Conservation (phyloP, 2,329 filamentous ascomycete genomes). For the Aaosphaeria pasadenensis region DNA sequence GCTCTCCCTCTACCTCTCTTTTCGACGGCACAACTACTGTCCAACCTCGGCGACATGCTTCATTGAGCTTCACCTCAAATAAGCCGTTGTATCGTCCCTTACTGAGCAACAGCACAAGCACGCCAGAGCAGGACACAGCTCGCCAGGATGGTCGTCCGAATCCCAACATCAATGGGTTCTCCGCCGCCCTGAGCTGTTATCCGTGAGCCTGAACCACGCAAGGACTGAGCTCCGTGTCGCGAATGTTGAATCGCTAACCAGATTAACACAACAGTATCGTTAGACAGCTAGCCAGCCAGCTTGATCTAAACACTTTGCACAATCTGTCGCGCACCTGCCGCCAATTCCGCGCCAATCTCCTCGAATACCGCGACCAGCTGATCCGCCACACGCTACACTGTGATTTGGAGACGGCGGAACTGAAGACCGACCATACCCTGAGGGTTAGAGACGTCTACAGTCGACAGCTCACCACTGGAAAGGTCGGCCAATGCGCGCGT, state of each 20-base stretch:
- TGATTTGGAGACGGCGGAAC: slow-evolving; percentile 61
- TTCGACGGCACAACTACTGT: background rate
- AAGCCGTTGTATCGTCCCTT: slow-evolving; percentile 30
- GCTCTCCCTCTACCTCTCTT: background rate
- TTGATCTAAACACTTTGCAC: slow-evolving; percentile 86
- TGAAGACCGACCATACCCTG: slow-evolving; percentile 52
- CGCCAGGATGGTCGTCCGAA: slow-evolving; percentile 36
- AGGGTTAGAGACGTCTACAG: slow-evolving; percentile 18
- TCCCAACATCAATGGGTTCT: slow-evolving; percentile 59
- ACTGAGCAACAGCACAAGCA: slow-evolving; percentile 7
- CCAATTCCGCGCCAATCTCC: slow-evolving; percentile 71
- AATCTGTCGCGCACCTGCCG: slow-evolving; percentile 79
- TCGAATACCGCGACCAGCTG: slow-evolving; percentile 74
- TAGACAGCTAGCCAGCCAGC: slow-evolving; percentile 67
- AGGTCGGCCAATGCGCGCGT: slow-evolving; percentile 74
- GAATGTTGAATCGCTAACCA: slow-evolving; percentile 26
- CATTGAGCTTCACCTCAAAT: slow-evolving; percentile 15
- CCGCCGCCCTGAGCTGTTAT: slow-evolving; percentile 64
- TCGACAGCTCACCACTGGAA: slow-evolving; percentile 55
- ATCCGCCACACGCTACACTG: slow-evolving; percentile 76
- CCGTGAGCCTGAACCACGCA: slow-evolving; percentile 54
- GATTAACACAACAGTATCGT: slow-evolving; percentile 60
- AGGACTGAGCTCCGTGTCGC: slow-evolving; percentile 23
- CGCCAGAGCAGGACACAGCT: slow-evolving; percentile 6
- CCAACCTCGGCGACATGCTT: slow-evolving; percentile 1